Percentiles rank a stretch among this genome's conserved stretches.
These are phyloP conservation scores for Boletellus sp. DNA, from an alignment of 768 basidiomycete species.

Conservation along the genomic window DNA sequence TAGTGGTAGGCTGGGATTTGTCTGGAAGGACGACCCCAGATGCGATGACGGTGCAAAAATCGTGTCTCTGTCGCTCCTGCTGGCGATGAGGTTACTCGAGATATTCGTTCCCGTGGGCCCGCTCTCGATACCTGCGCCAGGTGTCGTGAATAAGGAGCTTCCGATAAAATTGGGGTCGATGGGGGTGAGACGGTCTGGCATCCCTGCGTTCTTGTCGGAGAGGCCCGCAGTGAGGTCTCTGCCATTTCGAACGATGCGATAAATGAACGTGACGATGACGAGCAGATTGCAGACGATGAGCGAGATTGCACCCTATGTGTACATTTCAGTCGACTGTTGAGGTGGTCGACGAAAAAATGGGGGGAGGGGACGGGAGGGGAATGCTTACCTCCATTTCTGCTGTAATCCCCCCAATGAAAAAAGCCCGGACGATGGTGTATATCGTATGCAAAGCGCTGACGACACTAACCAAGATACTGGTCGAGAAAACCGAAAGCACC, in stretches of 20 bases:
- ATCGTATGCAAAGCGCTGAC: slow-evolving; percentile 42
- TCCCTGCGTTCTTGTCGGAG: neutral
- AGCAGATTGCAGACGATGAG: slow-evolving; percentile 42
- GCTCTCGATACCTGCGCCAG: neutral
- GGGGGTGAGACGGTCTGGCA: slow-evolving; percentile 23
- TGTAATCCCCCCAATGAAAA: slow-evolving; percentile 15
- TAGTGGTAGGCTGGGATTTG: too few species aligned
- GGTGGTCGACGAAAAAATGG: too few species aligned
- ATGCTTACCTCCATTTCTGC: slow-evolving; percentile 43
- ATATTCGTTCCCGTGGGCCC: neutral
- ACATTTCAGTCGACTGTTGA: neutral
- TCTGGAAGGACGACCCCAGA: too few species aligned
- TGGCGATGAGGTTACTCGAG: neutral
- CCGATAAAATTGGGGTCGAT: slow-evolving; percentile 19
- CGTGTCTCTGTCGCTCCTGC: neutral
- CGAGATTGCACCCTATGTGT: slow-evolving; percentile 32
- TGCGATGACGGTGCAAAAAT: too few species aligned
- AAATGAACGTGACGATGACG: slow-evolving; percentile 36
- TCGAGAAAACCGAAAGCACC: slow-evolving; percentile 45
- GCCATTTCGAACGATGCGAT: slow-evolving; percentile 16
- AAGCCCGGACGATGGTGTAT: slow-evolving; percentile 33
- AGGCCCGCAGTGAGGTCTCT: slow-evolving; percentile 9
- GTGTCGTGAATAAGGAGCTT: neutral
- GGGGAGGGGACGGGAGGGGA: neutral
- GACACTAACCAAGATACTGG: slow-evolving; percentile 48